These are phyloP conservation scores for Aspergillus sparsus DNA, from an alignment of 495 filamentous ascomycete species.

Conservation along the genomic window DNA sequence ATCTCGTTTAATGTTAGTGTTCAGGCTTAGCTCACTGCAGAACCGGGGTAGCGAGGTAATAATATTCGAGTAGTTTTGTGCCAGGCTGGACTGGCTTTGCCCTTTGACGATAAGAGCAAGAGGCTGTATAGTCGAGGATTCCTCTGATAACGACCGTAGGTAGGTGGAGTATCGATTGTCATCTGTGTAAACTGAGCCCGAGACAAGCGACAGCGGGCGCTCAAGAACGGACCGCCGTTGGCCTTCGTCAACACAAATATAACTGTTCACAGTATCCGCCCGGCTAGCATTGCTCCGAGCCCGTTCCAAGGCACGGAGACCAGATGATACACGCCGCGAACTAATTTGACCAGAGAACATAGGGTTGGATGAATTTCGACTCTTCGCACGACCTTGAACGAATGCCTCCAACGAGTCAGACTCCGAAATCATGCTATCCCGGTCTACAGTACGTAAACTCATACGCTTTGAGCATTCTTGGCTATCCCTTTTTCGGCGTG, in stretches of 20 bases:
- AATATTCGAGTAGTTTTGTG: constrained; percentile 44
- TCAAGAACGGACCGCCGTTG: constrained; percentile 35
- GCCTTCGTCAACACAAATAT: constrained; percentile 38
- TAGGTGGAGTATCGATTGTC: constrained; percentile 36
- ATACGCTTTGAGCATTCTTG: constrained; percentile 37
- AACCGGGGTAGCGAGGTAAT: constrained; percentile 48
- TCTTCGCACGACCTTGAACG: constrained; percentile 46
- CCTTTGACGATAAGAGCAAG: constrained; percentile 21
- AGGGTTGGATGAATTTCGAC: constrained; percentile 47
- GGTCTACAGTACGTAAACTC: constrained; percentile 40
- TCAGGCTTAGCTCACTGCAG: constrained; percentile 43
- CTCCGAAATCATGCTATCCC: constrained; percentile 42
- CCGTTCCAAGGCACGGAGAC: constrained; percentile 39
- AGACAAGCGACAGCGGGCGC: constrained; percentile 43
- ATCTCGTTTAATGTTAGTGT: constrained; percentile 26
- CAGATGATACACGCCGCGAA: constrained; percentile 36
- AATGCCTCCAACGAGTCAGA: constrained; percentile 48
- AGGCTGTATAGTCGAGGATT: constrained; percentile 28
- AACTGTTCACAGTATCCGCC: constrained; percentile 42
- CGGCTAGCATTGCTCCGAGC: constrained; percentile 42
- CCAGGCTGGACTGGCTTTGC: constrained; percentile 43
- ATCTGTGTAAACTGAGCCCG: constrained; percentile 44
- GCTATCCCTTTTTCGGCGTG: constrained; percentile 33
- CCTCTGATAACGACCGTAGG: constrained; percentile 30
- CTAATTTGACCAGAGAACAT: constrained; percentile 44